Conservation (phyloP, 2,329 filamentous ascomycete species). For the Fusarium humuli region DNA sequence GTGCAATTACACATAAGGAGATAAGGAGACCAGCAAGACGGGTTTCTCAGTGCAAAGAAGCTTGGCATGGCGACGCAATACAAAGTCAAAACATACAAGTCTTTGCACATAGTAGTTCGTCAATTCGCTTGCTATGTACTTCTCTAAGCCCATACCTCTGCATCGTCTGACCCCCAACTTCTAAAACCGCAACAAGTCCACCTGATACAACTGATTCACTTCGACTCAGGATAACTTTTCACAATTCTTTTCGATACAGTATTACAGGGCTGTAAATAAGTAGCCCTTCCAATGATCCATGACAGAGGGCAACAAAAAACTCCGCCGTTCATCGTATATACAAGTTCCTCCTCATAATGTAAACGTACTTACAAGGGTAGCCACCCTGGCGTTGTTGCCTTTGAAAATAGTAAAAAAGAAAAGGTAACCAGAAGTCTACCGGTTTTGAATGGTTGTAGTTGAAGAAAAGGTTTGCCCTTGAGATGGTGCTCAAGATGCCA, state of each 20-base stretch:
- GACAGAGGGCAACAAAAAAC: constrained; percentile 10
- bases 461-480: constrained; percentile 4
- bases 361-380: constrained; percentile 27
- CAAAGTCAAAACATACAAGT: not conserved
- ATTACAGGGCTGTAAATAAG: constrained; percentile 25
- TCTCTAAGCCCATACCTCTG: constrained; percentile 35
- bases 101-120: constrained; percentile 15
- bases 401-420: constrained; percentile 9
- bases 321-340: constrained; percentile 43
- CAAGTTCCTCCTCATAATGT: constrained; percentile 46
- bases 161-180: constrained; percentile 27
- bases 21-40: not conserved
- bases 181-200: constrained; percentile 18
- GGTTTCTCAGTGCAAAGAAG: not conserved
- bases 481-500: not conserved
- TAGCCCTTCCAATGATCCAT: constrained; percentile 19
- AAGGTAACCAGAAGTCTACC: constrained; percentile 12
- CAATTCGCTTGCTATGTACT: constrained; percentile 42
- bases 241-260: not conserved
- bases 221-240: constrained; percentile 2
- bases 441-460: constrained; percentile 9
- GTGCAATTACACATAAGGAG: not conserved
- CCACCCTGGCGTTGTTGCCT: constrained; percentile 20
- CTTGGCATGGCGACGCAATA: not conserved
- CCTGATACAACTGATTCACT: constrained; percentile 7